Evolutionary conservation across 2,329 filamentous ascomycete species (phyloP).

Genomic region (Fusarium sambucinum): DNA sequence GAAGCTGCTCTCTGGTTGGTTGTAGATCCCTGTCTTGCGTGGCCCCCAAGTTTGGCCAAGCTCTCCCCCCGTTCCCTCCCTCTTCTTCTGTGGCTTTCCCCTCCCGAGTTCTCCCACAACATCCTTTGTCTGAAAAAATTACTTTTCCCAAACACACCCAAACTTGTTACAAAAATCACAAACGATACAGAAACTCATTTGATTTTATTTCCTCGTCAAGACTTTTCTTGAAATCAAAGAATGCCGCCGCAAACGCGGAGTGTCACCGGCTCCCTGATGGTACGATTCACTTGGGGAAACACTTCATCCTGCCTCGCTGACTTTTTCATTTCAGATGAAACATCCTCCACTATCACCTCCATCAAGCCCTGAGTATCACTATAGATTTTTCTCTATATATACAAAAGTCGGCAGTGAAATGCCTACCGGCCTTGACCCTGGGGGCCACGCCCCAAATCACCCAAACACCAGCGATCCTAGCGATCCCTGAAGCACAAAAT

Average conservation of each 20-base stretch:
- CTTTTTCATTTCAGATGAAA: neutral
- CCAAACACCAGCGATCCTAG: neutral
- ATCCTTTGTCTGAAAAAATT: neutral
- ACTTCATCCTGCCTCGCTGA: neutral
- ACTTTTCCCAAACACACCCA: neutral
- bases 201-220: neutral
- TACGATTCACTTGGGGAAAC: neutral
- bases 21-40: neutral
- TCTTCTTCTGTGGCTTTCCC: slow-evolving; percentile 6
- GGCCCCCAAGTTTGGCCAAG: slow-evolving; percentile 6
- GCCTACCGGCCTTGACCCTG: neutral
- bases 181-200: neutral
- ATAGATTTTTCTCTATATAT: neutral
- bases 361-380: neutral
- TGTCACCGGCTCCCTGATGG: neutral
- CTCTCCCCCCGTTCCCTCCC: neutral
- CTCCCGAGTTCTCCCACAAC: neutral
- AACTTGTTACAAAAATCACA: neutral
- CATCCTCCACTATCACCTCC: neutral
- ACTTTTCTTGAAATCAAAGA: neutral
- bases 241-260: neutral
- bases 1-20: slow-evolving; percentile 10
- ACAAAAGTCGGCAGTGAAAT: neutral
- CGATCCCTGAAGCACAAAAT: neutral
- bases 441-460: neutral